These are phyloP conservation scores for Ceratocystis variospora DNA, from an alignment of 2,329 filamentous ascomycete genomes.

Conservation along the genomic window DNA sequence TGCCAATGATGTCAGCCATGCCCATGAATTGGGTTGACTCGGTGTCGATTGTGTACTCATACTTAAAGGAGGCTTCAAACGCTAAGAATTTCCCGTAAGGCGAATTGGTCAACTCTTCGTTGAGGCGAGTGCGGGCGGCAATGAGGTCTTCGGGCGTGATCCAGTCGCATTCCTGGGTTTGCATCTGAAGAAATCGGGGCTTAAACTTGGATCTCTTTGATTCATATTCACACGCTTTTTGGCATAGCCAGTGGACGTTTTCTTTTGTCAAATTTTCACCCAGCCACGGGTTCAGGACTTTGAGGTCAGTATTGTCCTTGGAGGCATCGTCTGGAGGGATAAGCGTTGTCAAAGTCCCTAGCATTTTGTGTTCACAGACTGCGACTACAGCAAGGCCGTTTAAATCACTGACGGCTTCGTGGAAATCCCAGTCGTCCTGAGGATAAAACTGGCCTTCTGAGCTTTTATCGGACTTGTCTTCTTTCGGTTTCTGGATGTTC, in stretches of 20 bases:
- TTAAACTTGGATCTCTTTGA: slow-evolving; percentile 22
- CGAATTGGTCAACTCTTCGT: slow-evolving; percentile 15
- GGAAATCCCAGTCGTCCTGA: slow-evolving; percentile 13
- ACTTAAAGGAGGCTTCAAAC: slow-evolving; percentile 9
- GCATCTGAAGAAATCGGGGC: slow-evolving; percentile 24
- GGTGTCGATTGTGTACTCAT: neutral
- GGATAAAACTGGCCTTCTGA: slow-evolving; percentile 10
- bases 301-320: neutral
- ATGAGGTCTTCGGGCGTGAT: slow-evolving; percentile 21
- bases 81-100: neutral
- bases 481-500: slow-evolving; percentile 5
- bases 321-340: neutral
- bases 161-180: slow-evolving; percentile 24
- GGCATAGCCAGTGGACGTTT: slow-evolving; percentile 23
- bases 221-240: slow-evolving; percentile 23
- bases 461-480: neutral
- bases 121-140: slow-evolving; percentile 21
- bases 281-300: neutral
- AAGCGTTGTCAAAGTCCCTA: slow-evolving; percentile 21
- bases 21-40: neutral
- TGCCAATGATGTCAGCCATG: slow-evolving; percentile 12
- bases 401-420: slow-evolving; percentile 25
- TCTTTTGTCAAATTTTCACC: slow-evolving; percentile 3
- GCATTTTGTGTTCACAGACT: slow-evolving; percentile 21
- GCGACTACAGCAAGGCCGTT: slow-evolving; percentile 24